These are phyloP conservation scores for Pleurotus cornucopiae DNA, from an alignment of 768 basidiomycete genomes.

Conservation along the genomic window DNA sequence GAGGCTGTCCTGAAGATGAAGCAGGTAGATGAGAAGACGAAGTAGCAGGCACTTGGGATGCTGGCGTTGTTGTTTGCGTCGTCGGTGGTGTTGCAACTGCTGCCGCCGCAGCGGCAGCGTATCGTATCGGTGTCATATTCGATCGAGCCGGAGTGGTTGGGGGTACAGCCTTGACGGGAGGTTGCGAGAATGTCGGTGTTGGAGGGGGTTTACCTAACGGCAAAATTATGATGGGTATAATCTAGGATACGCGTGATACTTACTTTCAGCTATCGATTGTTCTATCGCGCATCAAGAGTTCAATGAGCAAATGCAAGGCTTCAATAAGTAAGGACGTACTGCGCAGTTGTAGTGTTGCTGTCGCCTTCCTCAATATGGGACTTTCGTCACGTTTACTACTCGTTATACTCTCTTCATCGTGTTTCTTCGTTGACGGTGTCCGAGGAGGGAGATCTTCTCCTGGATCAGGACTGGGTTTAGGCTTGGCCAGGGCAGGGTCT, in stretches of 20 bases:
- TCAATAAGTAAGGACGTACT: constrained; percentile 45
- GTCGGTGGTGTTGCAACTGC: constrained; percentile 32
- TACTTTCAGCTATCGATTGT: constrained; percentile 62
- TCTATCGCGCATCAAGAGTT: constrained; percentile 37
- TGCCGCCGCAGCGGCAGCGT: constrained; percentile 86
- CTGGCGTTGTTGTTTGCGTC: constrained; percentile 19
- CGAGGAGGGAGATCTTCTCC: constrained; percentile 58
- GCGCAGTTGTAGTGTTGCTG: constrained; percentile 56
- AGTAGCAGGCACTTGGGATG: constrained; percentile 25
- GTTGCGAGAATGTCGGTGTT: constrained; percentile 76
- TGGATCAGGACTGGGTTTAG: no score
- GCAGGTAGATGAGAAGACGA: constrained; percentile 30
- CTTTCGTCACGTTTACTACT: constrained; percentile 70
- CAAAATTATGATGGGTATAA: constrained; percentile 9
- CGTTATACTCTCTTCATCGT: constrained; percentile 73
- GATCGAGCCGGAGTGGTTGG: constrained; percentile 47
- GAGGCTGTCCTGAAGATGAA: constrained; percentile 35
- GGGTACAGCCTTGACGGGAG: constrained; percentile 78
- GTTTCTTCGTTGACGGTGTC: constrained; percentile 60
- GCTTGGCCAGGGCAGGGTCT: constrained; percentile 3
- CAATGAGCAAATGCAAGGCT: constrained; percentile 10
- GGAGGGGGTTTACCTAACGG: constrained; percentile 65
- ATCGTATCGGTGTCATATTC: constrained; percentile 69
- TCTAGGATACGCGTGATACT: constrained; percentile 13
- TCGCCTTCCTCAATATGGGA: constrained; percentile 76